Evolutionary conservation across 2,329 filamentous ascomycete species (phyloP).

Genomic region (Pseudogymnoascus sp.): DNA sequence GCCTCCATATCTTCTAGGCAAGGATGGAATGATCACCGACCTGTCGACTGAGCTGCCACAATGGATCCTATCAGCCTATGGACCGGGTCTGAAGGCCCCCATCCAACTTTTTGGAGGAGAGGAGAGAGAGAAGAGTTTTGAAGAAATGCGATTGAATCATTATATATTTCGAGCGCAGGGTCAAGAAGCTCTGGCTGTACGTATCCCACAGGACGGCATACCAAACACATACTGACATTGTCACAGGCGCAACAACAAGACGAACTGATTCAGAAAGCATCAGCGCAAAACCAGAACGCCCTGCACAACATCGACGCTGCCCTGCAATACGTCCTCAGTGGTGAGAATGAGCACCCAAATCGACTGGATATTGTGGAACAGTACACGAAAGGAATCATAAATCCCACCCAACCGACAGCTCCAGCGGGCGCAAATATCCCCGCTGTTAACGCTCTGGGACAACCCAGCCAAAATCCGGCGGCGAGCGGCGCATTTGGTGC

Average conservation of each 20-base stretch:
- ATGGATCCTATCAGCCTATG: conserved; percentile 86
- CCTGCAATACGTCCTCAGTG: conserved; percentile 58
- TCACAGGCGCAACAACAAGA: conserved; percentile 52
- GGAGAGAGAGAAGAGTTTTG: conserved; percentile 74
- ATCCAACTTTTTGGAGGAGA: conserved; percentile 76
- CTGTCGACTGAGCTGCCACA: conserved; percentile 63
- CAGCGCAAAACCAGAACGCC: conserved; percentile 65
- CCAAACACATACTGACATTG: conserved; percentile 13
- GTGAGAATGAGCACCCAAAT: conserved; percentile 66
- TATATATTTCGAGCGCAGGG: conserved; percentile 45
- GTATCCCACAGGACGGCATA: conserved; percentile 12
- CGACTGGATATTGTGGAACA: conserved; percentile 55
- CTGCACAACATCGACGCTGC: conserved; percentile 64
- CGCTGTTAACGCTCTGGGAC: conserved; percentile 27
- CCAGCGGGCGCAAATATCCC: neutral
- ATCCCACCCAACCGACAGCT: neutral
- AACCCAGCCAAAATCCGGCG: conserved; percentile 13
- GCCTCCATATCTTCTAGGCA: conserved; percentile 23
- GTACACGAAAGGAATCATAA: conserved; percentile 32
- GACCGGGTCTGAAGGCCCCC: conserved; percentile 67
- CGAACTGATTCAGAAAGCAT: conserved; percentile 53
- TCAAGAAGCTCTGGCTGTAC: conserved; percentile 21
- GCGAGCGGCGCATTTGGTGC: conserved; percentile 32
- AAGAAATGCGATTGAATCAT: conserved; percentile 77
- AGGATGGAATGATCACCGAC: conserved; percentile 55